phyloP scores from a whole-genome alignment of 106 monocot genomes.

The Hemerocallis citrina region DNA sequence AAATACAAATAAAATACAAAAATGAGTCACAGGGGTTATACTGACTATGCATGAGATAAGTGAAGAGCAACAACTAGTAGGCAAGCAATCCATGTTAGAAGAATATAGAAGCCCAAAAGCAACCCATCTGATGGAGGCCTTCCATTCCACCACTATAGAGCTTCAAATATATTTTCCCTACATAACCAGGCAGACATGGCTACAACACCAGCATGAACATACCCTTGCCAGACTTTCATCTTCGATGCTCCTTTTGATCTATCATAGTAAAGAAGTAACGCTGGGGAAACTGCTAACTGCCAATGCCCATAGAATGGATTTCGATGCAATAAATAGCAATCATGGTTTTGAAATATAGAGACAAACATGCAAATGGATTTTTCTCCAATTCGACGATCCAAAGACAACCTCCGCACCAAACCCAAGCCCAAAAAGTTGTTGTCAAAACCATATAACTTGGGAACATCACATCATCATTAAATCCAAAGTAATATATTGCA shows the following conservation, averaged over 20 bases:
- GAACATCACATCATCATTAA: conserved; percentile 84
- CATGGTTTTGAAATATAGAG: conserved; percentile 64
- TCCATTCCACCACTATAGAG: conserved; percentile 86
- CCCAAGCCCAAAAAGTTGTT: conserved; percentile 66
- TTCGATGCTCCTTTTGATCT: conserved; percentile 62
- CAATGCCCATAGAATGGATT: conserved; percentile 68
- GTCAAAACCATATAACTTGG: conserved; percentile 81
- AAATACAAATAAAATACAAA: too few species aligned
- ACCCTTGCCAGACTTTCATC: conserved; percentile 83
- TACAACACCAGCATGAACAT: conserved; percentile 66
- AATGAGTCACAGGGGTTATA: too few species aligned
- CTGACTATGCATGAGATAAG: conserved; percentile 84
- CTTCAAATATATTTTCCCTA: conserved; percentile 84
- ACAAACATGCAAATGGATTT: conserved; percentile 87
- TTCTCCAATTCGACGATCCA: conserved; percentile 61
- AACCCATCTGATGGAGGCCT: conserved; percentile 83
- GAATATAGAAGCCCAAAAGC: conserved; percentile 65
- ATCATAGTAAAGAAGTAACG: conserved; percentile 85
- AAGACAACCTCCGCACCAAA: conserved; percentile 48
- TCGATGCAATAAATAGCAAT: conserved; percentile 81
- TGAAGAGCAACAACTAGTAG: conserved; percentile 79
- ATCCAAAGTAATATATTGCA: conserved; percentile 73
- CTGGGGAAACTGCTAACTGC: conserved; percentile 80
- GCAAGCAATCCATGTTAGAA: conserved; percentile 64
- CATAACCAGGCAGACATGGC: conserved; percentile 74